Evolutionary conservation across 2,329 filamentous ascomycete species (phyloP), one percentile per base, ranked within the genome.

Genomic region (Sphaceloma murrayae): DNA sequence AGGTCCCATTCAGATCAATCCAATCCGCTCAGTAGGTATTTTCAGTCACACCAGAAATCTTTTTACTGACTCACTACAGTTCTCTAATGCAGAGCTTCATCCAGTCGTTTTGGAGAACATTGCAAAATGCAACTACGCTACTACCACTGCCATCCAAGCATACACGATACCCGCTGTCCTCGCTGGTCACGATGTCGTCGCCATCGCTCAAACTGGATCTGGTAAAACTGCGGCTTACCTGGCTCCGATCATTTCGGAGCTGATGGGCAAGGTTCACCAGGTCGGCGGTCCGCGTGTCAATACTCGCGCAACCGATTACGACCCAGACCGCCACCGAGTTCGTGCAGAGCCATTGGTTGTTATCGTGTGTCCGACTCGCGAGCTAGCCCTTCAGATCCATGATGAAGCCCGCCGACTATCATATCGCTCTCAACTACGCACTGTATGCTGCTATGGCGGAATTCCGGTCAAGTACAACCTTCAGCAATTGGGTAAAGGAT

Each of bases 221-320:
- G 91, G 91, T 43, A 98, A 98, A 70, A 98, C 91, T 0, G 89
- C 84, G 0, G 88, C 91, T 0, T 98, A 91, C 58, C 66, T 98
- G 3, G 77, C 95, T 45, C 91, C 91, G 0, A 84, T 94, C 48
- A 58, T 96, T 42, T 94, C 87, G 48, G 82, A 84, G 61, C 67
- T 98, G 16, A 95, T 96, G 86, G 91, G 91, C 18, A 96, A 96
- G 66, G 86, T 84, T 4, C 91, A 87, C 66, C 88, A 87, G 64
- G 67, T 95, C 5, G 80, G 81, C 1, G 88, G 85, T 4, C 73
- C 78, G 33, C 82, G 88, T 3, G 86, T 88, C 0, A 78, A 81
- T 50, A 46, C 39, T 11, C 34, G 33, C 7, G 42, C 45, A 6
- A 43, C 50, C 1, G 70, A 65, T 0, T 81, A 78, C 55, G 65